These are phyloP conservation scores for Macadamia tetraphylla DNA, from an alignment of 164 flowering plant genomes.

Conservation along the genomic window DNA sequence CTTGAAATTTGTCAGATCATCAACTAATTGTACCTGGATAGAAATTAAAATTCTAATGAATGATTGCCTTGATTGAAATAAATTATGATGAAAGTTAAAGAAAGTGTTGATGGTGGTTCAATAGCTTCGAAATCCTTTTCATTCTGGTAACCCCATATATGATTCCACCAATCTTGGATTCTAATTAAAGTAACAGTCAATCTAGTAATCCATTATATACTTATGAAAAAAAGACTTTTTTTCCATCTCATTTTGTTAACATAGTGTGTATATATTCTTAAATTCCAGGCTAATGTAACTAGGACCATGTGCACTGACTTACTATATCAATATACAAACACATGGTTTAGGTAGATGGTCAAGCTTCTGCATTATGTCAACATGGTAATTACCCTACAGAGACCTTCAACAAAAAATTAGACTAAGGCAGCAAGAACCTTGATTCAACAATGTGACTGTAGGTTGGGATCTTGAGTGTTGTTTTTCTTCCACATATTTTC, in stretches of 20 bases:
- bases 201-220: too few species aligned
- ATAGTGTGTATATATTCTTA: background rate
- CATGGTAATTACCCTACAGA: conserved; percentile 27
- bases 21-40: too few species aligned
- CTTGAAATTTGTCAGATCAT: too few species aligned
- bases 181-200: background rate
- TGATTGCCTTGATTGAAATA: background rate
- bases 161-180: background rate
- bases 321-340: conserved; percentile 75
- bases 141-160: too few species aligned
- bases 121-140: background rate
- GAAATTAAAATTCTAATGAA: background rate
- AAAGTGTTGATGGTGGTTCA: background rate
- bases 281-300: conserved; percentile 78
- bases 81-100: background rate
- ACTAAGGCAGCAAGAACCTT: too few species aligned
- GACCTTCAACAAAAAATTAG: too few species aligned
- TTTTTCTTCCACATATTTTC: too few species aligned
- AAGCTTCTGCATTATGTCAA: conserved; percentile 92
- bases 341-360: conserved; percentile 86
- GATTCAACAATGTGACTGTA: too few species aligned
- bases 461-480: too few species aligned
- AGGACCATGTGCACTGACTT: conserved; percentile 94
- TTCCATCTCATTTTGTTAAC: too few species aligned
- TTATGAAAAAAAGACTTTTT: too few species aligned